Evolutionary conservation across 805 yeast genomes (phyloP), one percentile per base, ranked within the genome.

Genomic region (Wickerhamomyces ciferrii): DNA sequence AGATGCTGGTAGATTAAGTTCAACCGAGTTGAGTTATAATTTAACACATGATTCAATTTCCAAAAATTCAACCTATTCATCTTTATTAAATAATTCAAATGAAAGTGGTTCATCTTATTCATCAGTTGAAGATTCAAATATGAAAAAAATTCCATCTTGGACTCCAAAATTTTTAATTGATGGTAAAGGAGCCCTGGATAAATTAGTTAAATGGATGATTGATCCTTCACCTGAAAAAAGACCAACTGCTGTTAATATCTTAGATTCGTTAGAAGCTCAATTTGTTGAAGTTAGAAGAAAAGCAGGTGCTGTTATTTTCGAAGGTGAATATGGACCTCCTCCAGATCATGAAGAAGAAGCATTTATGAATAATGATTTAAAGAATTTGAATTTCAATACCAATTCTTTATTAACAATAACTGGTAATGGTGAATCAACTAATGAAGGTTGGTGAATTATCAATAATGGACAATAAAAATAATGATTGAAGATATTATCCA

Each of bases 231-330:
- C 96, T 7, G 72, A 68, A 39, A 76, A 77, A 44, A 72, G 99
- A 51, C 96, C 97, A n/a, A 79, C 84, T 6, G 92, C 96, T 0
- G 75, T 69, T 24, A 78, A 81, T 49, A 72, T 94, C n/a, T 67
- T 94, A 46, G 75, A 72, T 45, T 73, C 83, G 52, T 78, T 76
- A 41, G 97, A 94, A 62, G 81, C 94, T 51, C 73, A 76, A 41
- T 76, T 83, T 48, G 91, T 94, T 36, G 96, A 91, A 53, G 67
- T 75, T 45, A 75, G 92, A 49, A 74, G 97, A 44, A 86, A 85
- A 61, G 87, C 96, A 6, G 97, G 98, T 5, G 97, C 97, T 3
- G 85, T 91, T 2, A 86, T 94, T 51, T 94, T 84, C 58, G 99
- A 92, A 68, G 98, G 97, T 18, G 97, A 94, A 54, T 90, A 77